Base-by-base conservation (phyloP, 164 flowering plant genomes). In the Aristolochia contorta region DNA sequence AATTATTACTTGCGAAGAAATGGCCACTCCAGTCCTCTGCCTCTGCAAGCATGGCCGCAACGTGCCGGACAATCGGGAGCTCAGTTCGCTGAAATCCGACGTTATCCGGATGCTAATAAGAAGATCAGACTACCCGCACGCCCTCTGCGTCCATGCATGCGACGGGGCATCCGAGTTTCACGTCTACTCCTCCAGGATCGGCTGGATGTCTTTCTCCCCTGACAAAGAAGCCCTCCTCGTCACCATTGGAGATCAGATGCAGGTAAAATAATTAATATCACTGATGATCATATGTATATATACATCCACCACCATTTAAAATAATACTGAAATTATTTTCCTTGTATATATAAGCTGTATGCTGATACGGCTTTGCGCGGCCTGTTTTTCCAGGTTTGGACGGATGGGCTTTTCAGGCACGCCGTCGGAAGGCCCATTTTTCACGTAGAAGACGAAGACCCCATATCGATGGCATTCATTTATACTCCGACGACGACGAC, bases 161-260 rank as follows among this genome's bases (percentile, higher is more conserved):
- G 67, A 79, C 50, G 88, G 76, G 0, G 66, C 78, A 0, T 74
- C 88, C 0, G 84, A 82, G 60, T 91, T 91, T 46, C 94, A 84
- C 70, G 76, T 85, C 15, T 88, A 86, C 75, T 80, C 67, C 7
- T 80, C 67, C 6, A 88, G 85, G 84, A 86, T 81, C 72, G 91
- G 94, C 4, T 88, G 91, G 96, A 60, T 76, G 10, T 84, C 94
- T 54, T 91, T 91, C 53, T 54, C 55, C 59, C 91, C 94, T 0
- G 69, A 65, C 15, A 47, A 65, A 49, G 74, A 77, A 60, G 84
- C 92, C 15, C 25, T 88, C 2, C 59, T 88, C 20, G 57, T 91
- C 71, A 91, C 96, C 0, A 32, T 79, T 57, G 97, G 97, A 16
- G 96, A 91, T 68, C 89, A 78, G 62, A 65, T 80, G 5, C 96